phyloP scores from a whole-genome alignment of 306 rosid genomes.

The Citrullus mucosospermus region DNA sequence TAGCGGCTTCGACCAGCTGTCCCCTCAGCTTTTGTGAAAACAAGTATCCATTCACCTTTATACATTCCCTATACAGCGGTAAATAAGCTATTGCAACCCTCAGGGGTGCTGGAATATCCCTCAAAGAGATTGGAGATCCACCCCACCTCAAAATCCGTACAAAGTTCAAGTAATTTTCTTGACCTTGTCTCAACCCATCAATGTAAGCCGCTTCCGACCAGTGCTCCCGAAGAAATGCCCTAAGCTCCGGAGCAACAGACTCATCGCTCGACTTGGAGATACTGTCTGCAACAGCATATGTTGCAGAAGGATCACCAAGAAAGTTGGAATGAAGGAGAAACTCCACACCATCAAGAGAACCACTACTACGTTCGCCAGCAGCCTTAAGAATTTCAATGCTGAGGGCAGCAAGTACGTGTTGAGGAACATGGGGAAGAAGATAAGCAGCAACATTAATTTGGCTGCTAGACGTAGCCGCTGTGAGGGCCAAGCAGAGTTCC shows the following conservation, averaged over 20 bases:
- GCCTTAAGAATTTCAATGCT: conserved; percentile 79
- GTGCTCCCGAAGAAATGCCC: conserved; percentile 52
- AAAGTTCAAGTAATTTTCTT: conserved; percentile 56
- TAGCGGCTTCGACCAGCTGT: conserved; percentile 67
- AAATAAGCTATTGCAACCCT: conserved; percentile 65
- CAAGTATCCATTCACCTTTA: conserved; percentile 58
- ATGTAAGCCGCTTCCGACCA: conserved; percentile 70
- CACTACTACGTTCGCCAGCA: conserved; percentile 76
- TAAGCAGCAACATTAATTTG: conserved; percentile 60
- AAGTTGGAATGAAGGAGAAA: conserved; percentile 76
- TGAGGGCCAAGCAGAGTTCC: conserved; percentile 91
- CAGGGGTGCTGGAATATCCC: conserved; percentile 67
- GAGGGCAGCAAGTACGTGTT: conserved; percentile 58
- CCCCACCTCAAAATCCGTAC: conserved; percentile 65
- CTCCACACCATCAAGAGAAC: conserved; percentile 75
- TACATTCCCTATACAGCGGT: conserved; percentile 69
- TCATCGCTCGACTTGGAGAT: conserved; percentile 62
- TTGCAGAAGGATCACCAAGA: conserved; percentile 71
- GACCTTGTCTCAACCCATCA: conserved; percentile 51
- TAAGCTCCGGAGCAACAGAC: conserved; percentile 59
- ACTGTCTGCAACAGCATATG: conserved; percentile 72
- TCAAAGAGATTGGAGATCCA: conserved; percentile 56
- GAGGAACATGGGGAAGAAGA: conserved; percentile 82
- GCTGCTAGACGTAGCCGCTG: conserved; percentile 89
- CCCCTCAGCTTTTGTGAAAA: conserved; percentile 71